A percentile compares a stretch with the other conserved stretches of the same genome.
These are phyloP conservation scores for Ascochyta clinopodiicola DNA, from an alignment of 2,329 filamentous ascomycete species.

Conservation along the genomic window DNA sequence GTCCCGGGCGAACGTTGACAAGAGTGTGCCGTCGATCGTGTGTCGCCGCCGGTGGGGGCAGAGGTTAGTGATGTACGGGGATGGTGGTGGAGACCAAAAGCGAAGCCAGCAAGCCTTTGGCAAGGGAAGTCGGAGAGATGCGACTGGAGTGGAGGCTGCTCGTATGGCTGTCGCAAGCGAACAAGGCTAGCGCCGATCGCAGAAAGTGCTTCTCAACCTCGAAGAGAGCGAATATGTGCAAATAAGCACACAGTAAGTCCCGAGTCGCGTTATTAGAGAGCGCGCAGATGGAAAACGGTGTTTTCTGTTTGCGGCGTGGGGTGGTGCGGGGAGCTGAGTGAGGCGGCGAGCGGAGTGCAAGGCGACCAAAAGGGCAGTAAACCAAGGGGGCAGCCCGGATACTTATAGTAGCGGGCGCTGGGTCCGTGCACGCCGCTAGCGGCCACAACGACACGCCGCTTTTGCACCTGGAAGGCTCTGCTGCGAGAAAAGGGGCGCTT, in stretches of 20 bases:
- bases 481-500: constrained; percentile 32
- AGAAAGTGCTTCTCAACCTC: constrained; percentile 29
- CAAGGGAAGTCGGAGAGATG: constrained; percentile 27
- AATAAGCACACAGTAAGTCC: constrained; percentile 29
- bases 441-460: constrained; percentile 24
- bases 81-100: constrained; percentile 45
- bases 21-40: constrained; percentile 35
- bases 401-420: constrained; percentile 30
- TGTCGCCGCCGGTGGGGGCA: constrained; percentile 33
- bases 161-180: constrained; percentile 34
- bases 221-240: constrained; percentile 42
- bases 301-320: constrained; percentile 38
- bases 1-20: constrained; percentile 74
- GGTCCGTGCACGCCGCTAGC: constrained; percentile 19
- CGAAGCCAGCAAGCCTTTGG: constrained; percentile 54
- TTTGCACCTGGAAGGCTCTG: constrained; percentile 39
- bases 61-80: constrained; percentile 30
- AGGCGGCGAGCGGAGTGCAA: constrained; percentile 36
- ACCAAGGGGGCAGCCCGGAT: constrained; percentile 30
- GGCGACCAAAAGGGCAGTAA: constrained; percentile 37
- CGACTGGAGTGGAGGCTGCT: constrained; percentile 38
- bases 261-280: constrained; percentile 38
- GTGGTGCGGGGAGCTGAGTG: constrained; percentile 34
- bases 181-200: constrained; percentile 43
- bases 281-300: constrained; percentile 37